phyloP scores from a whole-genome alignment of 768 basidiomycete species.

The Leccinum ochraceum region DNA sequence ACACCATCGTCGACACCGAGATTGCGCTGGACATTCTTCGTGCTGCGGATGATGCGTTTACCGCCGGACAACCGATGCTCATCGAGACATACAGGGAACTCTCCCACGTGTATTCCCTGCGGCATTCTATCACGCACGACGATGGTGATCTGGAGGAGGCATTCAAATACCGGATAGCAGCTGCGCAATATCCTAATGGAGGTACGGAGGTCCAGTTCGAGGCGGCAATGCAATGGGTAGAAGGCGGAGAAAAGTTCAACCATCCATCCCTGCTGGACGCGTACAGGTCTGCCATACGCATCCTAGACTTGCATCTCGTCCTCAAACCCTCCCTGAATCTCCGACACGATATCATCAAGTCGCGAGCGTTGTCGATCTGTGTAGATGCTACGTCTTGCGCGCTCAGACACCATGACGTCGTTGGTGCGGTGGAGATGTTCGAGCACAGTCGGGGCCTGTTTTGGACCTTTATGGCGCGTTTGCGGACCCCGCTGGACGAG shows the following conservation, averaged over 20 bases:
- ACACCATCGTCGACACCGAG: conserved; percentile 17
- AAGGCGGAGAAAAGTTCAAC: conserved; percentile 16
- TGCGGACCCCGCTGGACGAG: conserved; percentile 28
- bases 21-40: conserved; percentile 19
- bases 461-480: conserved; percentile 26
- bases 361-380: conserved; percentile 15
- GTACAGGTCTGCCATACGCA: conserved; percentile 19
- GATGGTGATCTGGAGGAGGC: conserved; percentile 24
- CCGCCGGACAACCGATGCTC: conserved; percentile 11
- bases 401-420: conserved; percentile 16
- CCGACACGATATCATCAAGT: conserved; percentile 19
- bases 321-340: conserved; percentile 16
- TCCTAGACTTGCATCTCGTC: conserved; percentile 21
- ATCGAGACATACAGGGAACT: conserved; percentile 16
- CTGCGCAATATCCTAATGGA: conserved; percentile 20
- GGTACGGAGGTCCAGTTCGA: conserved; percentile 18
- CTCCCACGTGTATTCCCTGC: conserved; percentile 8
- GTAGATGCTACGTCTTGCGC: conserved; percentile 31
- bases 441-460: conserved; percentile 32
- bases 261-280: conserved; percentile 21
- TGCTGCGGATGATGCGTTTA: conserved; percentile 11
- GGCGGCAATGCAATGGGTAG: conserved; percentile 26
- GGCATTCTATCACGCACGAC: conserved; percentile 13
- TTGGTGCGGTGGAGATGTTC: conserved; percentile 37
- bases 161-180: conserved; percentile 20